Percentiles rank a stretch among this genome's conserved stretches.
Evolutionary conservation across 345 rosid genomes (phyloP).

Genomic region (Salix purpurea): DNA sequence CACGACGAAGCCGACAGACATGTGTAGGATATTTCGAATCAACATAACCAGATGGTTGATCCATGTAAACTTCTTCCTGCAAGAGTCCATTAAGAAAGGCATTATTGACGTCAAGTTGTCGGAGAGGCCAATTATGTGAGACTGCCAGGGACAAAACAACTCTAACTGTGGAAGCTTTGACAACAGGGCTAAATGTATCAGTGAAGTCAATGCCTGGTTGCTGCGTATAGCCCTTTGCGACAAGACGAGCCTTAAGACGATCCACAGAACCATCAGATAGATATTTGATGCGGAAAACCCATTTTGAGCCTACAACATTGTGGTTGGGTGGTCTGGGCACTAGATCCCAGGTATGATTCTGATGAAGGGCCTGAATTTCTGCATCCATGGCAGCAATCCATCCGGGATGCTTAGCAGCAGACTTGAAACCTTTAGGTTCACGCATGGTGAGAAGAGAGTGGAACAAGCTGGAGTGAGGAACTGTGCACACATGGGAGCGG

Average conservation of each 20-base stretch:
- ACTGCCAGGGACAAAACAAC: background rate
- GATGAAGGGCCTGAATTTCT: too few relatives aligned
- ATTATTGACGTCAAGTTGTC: background rate
- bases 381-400: too few relatives aligned
- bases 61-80: background rate
- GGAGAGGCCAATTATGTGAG: background rate
- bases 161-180: conserved; percentile 12
- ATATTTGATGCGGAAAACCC: too few relatives aligned
- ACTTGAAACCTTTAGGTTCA: too few relatives aligned
- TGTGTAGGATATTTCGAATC: background rate
- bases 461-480: too few relatives aligned
- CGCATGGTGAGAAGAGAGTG: too few relatives aligned
- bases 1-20: background rate
- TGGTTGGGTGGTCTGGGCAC: too few relatives aligned
- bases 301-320: too few relatives aligned
- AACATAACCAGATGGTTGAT: background rate
- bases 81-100: background rate
- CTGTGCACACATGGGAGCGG: too few relatives aligned
- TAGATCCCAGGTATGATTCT: too few relatives aligned
- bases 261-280: too few relatives aligned
- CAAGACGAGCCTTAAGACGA: background rate
- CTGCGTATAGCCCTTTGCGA: conserved; percentile 1
- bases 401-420: too few relatives aligned
- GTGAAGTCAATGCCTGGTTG: conserved; percentile 1
- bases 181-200: conserved; percentile 9